Base-by-base conservation (phyloP, 805 yeast genomes). In the Candida berthetii region DNA sequence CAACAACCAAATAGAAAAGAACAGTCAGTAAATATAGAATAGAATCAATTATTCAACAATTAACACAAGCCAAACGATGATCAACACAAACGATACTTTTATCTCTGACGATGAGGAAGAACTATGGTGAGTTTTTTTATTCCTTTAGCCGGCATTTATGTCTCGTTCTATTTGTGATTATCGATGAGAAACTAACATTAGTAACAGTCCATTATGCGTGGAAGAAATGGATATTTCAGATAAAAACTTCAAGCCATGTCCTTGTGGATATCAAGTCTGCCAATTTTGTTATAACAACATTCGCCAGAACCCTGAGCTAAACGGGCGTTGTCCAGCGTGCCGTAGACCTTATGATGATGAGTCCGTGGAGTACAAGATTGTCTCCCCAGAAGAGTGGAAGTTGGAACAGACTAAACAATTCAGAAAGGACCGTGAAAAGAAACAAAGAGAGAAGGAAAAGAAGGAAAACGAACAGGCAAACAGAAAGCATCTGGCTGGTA, bases 191-290 rank as follows among this genome's bases (percentile, higher is more conserved):
- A 38, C 40, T 40, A 60, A 42, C 66, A 59, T 7, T 35, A 65
- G 57, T 39, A 56, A 53, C 34, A 69, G 96, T 66, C 99, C 99
- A 42, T 76, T 93, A 48, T 93, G 99, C 69, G 91, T 90, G 57
- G 99, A 93, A 65, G 97, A 93, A 61, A 82, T 93, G 89, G 99
- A 93, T 64, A 80, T 91, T 37, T 85, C 96, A 15, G 99, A 93
- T 65, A 88, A 85, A 58, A 87, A 89, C 67, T 93, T 93, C 72
- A 88, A 85, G 62, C 99, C 99, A n/a, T 93, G 99, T 70, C 98
- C 98, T 1, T 93, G 99, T 68, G 99, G 99, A 16, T 93, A 93
- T 58, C 97, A 95, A 62, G 86, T 93, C 44, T 93, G 99, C 63
- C 98, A 91, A 71, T 93, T 93, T 60, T 93, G 99, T 64, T 93